Evolutionary conservation across 129 eudicot genomes (phyloP), one percentile per base, ranked within the genome.

Genomic region (Glebionis coronaria): DNA sequence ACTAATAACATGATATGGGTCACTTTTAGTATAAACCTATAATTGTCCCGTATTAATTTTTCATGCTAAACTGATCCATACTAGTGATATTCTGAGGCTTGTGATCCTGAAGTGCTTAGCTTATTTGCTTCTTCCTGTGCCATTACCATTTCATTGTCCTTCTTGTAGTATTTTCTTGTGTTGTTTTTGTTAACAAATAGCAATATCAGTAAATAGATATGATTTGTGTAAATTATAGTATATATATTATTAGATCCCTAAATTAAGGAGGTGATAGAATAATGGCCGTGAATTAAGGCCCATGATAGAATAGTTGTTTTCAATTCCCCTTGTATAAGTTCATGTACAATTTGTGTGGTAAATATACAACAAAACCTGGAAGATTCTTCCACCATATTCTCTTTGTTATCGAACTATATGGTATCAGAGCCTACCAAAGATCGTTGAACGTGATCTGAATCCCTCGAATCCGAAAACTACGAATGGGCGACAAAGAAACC

Each of bases 401-500:
- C 56, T 51, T 19, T 51, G 56, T 51, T 51, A 51, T 51, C 56
- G 0, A 51, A 2, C 20, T 15, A 12, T 51, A 44, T 50, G 21
- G 56, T n/a, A n/a, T n/a, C n/a, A n/a, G n/a, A n/a, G n/a, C n/a
- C n/a, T n/a, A n/a, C n/a, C n/a, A n/a, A n/a, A 52, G 16, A 3
- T 4, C 8, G 6, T 3, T 4, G 16, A 52, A 14, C 5, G n/a
- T 15, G 57, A 52, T 52, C 1, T 52, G 57, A 52, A 52, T 13
- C 57, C 57, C 57, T 52, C 25, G 21, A 52, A 52, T 15, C 25
- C 21, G 21, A 52, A 52, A 52, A 14, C 21, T 15, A 14, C 21
- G 2, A 52, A 52, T 52, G 57, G 57, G 57, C 20, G 57, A 52
- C 57, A 52, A 52, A 52, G 57, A 52, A 52, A n/a, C n/a, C n/a